Percentiles rank a stretch among this genome's conserved stretches.
Evolutionary conservation across 1,284 basidiomycete species (phyloP).

Genomic region (Marasmius tenuissimus): DNA sequence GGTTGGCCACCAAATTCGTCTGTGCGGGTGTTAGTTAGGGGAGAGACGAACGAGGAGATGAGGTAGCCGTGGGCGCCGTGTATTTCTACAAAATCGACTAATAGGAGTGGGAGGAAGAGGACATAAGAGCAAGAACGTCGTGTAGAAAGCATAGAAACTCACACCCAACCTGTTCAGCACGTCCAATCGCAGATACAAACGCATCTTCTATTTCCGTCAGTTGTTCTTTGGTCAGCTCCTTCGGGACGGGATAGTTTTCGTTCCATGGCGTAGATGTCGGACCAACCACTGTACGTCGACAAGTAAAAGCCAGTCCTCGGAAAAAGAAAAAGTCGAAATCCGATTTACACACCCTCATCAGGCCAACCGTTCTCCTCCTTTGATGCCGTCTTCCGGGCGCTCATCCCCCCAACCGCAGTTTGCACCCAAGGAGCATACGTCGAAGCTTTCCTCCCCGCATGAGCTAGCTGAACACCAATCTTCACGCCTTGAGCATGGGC

Average conservation of each 20-base stretch:
- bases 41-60: slow-evolving; percentile 57
- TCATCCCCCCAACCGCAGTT: slow-evolving; percentile 20
- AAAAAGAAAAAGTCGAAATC: too few relatives aligned
- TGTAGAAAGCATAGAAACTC: slow-evolving; percentile 21
- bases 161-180: slow-evolving; percentile 67
- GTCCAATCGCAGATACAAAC: slow-evolving; percentile 62
- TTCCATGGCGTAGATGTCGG: slow-evolving; percentile 46
- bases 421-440: slow-evolving; percentile 63
- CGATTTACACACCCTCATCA: slow-evolving; percentile 35
- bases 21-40: slow-evolving; percentile 67
- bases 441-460: slow-evolving; percentile 77
- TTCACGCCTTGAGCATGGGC: slow-evolving; percentile 61
- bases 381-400: slow-evolving; percentile 31
- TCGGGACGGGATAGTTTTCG: slow-evolving; percentile 49
- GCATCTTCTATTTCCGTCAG: slow-evolving; percentile 64
- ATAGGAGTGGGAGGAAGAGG: slow-evolving; percentile 43
- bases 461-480: slow-evolving; percentile 76
- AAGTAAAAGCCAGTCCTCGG: slow-evolving; percentile 13
- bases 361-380: slow-evolving; percentile 63
- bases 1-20: slow-evolving; percentile 73
- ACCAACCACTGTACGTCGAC: slow-evolving; percentile 30
- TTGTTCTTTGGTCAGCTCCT: slow-evolving; percentile 52
- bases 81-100: slow-evolving; percentile 26
- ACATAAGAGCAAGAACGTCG: not conserved
- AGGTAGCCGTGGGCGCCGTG: slow-evolving; percentile 30